Percentiles rank a stretch among this genome's conserved stretches.
Evolutionary conservation across 2,329 filamentous ascomycete species (phyloP).

Genomic region (Ceratocystis huliohia): DNA sequence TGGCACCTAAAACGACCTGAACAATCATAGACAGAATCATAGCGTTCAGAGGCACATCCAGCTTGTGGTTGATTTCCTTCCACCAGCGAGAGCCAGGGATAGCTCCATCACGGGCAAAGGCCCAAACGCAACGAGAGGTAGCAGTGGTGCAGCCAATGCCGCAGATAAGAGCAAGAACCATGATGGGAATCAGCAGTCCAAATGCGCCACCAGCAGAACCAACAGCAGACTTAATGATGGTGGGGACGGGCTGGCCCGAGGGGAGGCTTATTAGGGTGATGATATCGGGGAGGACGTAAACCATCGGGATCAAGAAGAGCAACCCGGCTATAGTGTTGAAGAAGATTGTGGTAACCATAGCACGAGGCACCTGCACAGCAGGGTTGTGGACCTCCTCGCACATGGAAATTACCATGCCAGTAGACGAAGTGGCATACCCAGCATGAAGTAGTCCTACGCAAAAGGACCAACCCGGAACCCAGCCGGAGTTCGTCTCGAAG

Average conservation of each 20-base stretch:
- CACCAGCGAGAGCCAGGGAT: constrained; percentile 51
- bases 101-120: constrained; percentile 57
- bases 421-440: constrained; percentile 61
- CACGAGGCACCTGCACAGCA: constrained; percentile 55
- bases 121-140: constrained; percentile 54
- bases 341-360: constrained; percentile 55
- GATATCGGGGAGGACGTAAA: constrained; percentile 57
- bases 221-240: constrained; percentile 50
- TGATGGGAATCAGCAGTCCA: constrained; percentile 48
- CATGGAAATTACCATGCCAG: constrained; percentile 72
- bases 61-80: constrained; percentile 46
- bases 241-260: constrained; percentile 50
- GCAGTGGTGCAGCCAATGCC: constrained; percentile 59
- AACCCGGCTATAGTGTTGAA: constrained; percentile 56
- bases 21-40: constrained; percentile 60
- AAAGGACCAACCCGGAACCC: constrained; percentile 60
- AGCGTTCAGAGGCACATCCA: constrained; percentile 55
- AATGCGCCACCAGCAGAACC: constrained; percentile 50
- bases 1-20: constrained; percentile 49
- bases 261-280: constrained; percentile 39
- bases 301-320: constrained; percentile 54
- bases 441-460: constrained; percentile 59
- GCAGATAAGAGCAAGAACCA: constrained; percentile 54
- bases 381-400: constrained; percentile 59
- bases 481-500: constrained; percentile 57